Evolutionary conservation across 768 basidiomycete species (phyloP), one percentile per base, ranked within the genome.

Genomic region (Tulasnella sp.): DNA sequence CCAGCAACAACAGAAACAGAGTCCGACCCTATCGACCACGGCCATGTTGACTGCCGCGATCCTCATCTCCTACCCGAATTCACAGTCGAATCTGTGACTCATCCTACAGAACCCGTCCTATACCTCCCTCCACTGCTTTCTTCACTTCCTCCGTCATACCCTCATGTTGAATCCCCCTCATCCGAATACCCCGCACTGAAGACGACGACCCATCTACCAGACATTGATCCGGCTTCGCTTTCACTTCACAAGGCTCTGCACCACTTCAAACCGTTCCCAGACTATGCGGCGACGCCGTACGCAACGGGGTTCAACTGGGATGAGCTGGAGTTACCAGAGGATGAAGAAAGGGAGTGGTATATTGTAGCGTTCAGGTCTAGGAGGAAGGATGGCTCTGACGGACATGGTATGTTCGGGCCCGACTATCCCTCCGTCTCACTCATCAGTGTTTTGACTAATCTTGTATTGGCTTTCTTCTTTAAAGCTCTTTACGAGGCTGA

Each of bases 401-500:
- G 30, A 60, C 64, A 11, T 61, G 61, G 34, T 65, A 11, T 65
- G 9, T 59, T 60, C 50, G 54, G 38, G 11, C 11, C 41, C 19
- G n/a, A 48, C 5, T 21, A 26, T 4, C n/a, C 10, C 58, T 15
- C 13, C 32, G 49, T 9, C 66, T 38, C 60, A 58, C 26, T 1
- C 42, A 32, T 17, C 48, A 54, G 27, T 60, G 56, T 24, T 15
- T 38, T 38, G 53, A 10, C 4, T 43, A 24, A 45, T 51, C 66
- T 64, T 41, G 60, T 38, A n/a, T n/a, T n/a, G n/a, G n/a, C n/a
- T n/a, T n/a, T n/a, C n/a, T n/a, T n/a, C n/a, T n/a, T n/a, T 60
- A n/a, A 62, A 88, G 86, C 80, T 0, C 78, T 97, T 4, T 94
- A 96, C 71, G 83, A 85, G 58, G 92, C 90, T 3, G 95, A 98